These are phyloP conservation scores for Tricholoma terreum DNA, from an alignment of 768 basidiomycete species.

Conservation along the genomic window DNA sequence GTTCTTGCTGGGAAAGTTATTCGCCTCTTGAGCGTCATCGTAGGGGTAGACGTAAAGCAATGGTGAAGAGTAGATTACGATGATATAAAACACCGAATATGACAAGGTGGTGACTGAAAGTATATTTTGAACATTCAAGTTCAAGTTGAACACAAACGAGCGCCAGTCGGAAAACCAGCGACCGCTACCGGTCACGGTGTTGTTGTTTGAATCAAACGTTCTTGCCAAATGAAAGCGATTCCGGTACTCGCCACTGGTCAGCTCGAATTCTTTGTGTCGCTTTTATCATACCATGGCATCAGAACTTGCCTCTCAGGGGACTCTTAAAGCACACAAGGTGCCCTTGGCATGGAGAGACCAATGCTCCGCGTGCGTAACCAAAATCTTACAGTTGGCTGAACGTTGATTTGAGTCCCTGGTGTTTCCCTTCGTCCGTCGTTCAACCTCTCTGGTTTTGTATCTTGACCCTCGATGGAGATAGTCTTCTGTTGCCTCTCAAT, in stretches of 20 bases:
- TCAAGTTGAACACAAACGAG: too few relatives aligned
- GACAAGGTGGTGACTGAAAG: background rate
- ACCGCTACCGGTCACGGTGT: too few relatives aligned
- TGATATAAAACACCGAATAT: too few relatives aligned
- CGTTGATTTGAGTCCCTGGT: background rate
- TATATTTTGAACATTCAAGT: too few relatives aligned
- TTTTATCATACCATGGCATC: slow-evolving; percentile 50
- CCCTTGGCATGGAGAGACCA: slow-evolving; percentile 86
- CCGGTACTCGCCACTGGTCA: background rate
- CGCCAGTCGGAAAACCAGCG: too few relatives aligned
- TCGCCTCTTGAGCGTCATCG: slow-evolving; percentile 1
- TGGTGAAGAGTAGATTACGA: background rate
- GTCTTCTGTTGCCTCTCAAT: slow-evolving; percentile 85
- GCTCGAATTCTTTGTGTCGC: too few relatives aligned
- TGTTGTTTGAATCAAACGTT: background rate
- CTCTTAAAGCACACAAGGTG: slow-evolving; percentile 71
- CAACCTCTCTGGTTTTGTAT: background rate
- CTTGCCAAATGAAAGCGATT: background rate
- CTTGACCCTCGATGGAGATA: slow-evolving; percentile 25
- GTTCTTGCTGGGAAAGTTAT: slow-evolving; percentile 13
- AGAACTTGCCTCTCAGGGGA: slow-evolving; percentile 78
- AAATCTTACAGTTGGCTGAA: slow-evolving; percentile 4
- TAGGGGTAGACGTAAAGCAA: background rate
- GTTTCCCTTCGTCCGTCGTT: too few relatives aligned
- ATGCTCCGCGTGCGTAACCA: slow-evolving; percentile 77